phyloP scores from a whole-genome alignment of 2,329 filamentous ascomycete genomes.

The Pochonia chlamydosporia region DNA sequence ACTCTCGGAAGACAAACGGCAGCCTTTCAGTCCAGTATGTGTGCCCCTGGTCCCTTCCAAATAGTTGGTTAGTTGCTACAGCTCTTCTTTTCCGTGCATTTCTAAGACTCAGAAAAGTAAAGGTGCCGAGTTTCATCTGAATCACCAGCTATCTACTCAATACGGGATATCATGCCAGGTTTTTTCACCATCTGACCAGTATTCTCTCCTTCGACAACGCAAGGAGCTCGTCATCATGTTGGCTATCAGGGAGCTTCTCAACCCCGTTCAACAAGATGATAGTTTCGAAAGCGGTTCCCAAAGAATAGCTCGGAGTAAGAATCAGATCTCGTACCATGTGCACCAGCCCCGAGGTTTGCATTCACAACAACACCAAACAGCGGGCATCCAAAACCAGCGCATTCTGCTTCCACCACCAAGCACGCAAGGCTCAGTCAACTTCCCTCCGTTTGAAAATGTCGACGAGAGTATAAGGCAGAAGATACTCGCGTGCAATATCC shows the following conservation, averaged over 20 bases:
- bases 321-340: too few species aligned
- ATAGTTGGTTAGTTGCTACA: background rate
- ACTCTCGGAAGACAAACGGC: background rate
- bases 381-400: background rate
- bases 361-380: background rate
- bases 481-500: slow-evolving; percentile 59
- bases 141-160: background rate
- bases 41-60: background rate
- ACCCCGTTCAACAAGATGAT: background rate
- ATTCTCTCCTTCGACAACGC: background rate
- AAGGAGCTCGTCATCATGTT: background rate
- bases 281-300: background rate
- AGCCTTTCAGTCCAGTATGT: background rate
- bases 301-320: background rate
- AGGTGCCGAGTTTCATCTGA: background rate
- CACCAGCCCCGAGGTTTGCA: too few species aligned
- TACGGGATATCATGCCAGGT: background rate
- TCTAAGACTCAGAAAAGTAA: background rate
- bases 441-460: slow-evolving; percentile 64
- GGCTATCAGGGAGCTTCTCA: background rate
- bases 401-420: background rate
- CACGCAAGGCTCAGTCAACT: slow-evolving; percentile 44
- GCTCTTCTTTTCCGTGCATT: background rate
- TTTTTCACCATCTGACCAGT: background rate
- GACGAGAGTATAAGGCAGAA: slow-evolving; percentile 50